A percentile compares a stretch with the other conserved stretches of the same genome.
These are phyloP conservation scores for Yarrowia alimentaria DNA, from an alignment of 805 yeast genomes.

Conservation along the genomic window DNA sequence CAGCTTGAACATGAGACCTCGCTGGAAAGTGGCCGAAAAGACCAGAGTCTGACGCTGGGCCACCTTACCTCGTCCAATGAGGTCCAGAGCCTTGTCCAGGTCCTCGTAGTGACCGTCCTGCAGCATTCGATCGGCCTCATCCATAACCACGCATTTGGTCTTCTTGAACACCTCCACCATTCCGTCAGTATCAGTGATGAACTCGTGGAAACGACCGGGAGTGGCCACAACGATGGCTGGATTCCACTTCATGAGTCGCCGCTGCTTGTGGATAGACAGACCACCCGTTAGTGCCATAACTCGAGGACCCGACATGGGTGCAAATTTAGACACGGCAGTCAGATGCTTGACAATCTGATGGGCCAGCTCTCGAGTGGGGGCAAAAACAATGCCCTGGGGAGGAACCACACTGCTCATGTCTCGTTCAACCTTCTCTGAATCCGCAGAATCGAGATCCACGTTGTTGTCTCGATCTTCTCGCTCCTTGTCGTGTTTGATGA, in stretches of 20 bases:
- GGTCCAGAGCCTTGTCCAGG: constrained; percentile 72
- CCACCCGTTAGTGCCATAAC: constrained; percentile 91
- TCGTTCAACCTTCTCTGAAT: constrained; percentile 12
- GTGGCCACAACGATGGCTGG: constrained; percentile 89
- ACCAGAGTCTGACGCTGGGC: constrained; percentile 72
- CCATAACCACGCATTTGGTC: constrained; percentile 63
- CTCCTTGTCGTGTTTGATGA: constrained; percentile 37
- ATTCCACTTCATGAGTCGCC: constrained; percentile 63
- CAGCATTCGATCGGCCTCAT: constrained; percentile 92
- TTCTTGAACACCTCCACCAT: constrained; percentile 45
- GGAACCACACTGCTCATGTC: constrained; percentile 32
- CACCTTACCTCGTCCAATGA: constrained; percentile 52
- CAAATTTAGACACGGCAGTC: constrained; percentile 47
- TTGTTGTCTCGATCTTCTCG: constrained; percentile 31
- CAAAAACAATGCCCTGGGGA: constrained; percentile 77
- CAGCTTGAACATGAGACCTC: constrained; percentile 75
- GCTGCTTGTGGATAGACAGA: constrained; percentile 88
- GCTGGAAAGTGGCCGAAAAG: constrained; percentile 92
- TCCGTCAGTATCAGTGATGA: constrained; percentile 45
- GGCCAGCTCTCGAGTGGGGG: constrained; percentile 96
- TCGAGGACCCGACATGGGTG: constrained; percentile 54
- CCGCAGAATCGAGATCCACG: constrained; percentile 22
- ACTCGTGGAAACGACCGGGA: constrained; percentile 88
- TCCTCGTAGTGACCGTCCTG: constrained; percentile 98
- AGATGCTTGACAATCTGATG: constrained; percentile 88